Conservation (phyloP, 140 eudicot genomes). For the Artemisia princeps region DNA sequence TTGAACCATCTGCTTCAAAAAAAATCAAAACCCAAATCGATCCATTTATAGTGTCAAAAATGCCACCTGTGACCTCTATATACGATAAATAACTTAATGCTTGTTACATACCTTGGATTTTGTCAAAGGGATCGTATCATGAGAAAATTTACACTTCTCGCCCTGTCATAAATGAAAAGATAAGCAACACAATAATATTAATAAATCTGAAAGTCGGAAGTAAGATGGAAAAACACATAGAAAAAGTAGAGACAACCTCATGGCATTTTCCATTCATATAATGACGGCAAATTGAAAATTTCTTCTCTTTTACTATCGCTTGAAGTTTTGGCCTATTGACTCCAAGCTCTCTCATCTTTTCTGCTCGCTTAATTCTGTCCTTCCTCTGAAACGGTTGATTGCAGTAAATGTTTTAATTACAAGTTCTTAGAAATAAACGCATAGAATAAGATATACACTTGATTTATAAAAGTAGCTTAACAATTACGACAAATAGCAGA, state of each 20-base stretch:
- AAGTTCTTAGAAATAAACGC: neutral
- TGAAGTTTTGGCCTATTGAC: too few species aligned
- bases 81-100: neutral
- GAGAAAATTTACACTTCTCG: conserved; percentile 81
- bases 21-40: neutral
- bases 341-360: too few species aligned
- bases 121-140: conserved; percentile 76
- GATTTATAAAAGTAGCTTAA: neutral
- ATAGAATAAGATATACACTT: neutral
- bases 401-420: neutral
- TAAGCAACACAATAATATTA: conserved; percentile 11
- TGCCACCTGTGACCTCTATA: neutral
- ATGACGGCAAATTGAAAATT: conserved; percentile 55
- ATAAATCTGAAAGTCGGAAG: conserved; percentile 14
- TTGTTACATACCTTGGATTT: conserved; percentile 55
- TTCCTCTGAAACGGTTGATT: conserved; percentile 42
- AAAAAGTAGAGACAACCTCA: conserved; percentile 42
- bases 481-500: conserved; percentile 1
- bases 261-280: conserved; percentile 78
- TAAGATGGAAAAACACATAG: neutral
- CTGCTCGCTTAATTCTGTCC: conserved; percentile 43
- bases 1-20: neutral
- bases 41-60: too few species aligned
- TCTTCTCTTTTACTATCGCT: too few species aligned
- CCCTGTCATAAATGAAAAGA: conserved; percentile 46